These are phyloP conservation scores for Kodamaea kaohsiungensis DNA, from an alignment of 805 yeast species.

Conservation along the genomic window DNA sequence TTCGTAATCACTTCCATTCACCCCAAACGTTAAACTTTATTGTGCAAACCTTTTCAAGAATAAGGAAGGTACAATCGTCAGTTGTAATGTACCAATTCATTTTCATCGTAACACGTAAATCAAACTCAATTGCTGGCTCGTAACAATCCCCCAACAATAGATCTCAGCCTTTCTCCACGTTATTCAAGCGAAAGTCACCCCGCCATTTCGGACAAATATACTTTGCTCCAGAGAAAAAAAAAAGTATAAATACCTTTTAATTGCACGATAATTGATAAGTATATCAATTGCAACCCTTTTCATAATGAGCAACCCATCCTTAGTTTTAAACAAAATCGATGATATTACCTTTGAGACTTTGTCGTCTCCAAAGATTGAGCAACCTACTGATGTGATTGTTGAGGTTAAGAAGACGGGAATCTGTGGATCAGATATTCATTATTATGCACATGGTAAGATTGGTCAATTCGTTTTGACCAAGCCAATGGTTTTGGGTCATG, in stretches of 20 bases:
- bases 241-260: background rate
- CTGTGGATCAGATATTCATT: slow-evolving; percentile 87
- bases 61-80: background rate
- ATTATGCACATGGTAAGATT: slow-evolving; percentile 74
- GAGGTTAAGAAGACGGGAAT: slow-evolving; percentile 83
- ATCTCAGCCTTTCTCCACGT: background rate
- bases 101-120: background rate
- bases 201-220: background rate
- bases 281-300: background rate
- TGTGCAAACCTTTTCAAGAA: background rate
- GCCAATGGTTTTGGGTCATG: slow-evolving; percentile 91
- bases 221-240: background rate
- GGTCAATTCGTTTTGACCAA: slow-evolving; percentile 71
- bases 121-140: background rate
- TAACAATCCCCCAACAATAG: background rate
- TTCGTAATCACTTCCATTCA: background rate
- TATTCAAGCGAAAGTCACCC: no score
- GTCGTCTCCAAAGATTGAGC: slow-evolving; percentile 61
- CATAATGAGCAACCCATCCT: slow-evolving; percentile 46
- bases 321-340: slow-evolving; percentile 65
- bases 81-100: background rate
- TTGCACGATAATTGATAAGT: background rate
- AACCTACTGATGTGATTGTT: slow-evolving; percentile 69
- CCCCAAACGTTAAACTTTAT: background rate
- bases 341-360: slow-evolving; percentile 66